A percentile compares a stretch with the other conserved stretches of the same genome.
These are phyloP conservation scores for Bruguiera sexangula DNA, from an alignment of 345 rosid species.

Conservation along the genomic window DNA sequence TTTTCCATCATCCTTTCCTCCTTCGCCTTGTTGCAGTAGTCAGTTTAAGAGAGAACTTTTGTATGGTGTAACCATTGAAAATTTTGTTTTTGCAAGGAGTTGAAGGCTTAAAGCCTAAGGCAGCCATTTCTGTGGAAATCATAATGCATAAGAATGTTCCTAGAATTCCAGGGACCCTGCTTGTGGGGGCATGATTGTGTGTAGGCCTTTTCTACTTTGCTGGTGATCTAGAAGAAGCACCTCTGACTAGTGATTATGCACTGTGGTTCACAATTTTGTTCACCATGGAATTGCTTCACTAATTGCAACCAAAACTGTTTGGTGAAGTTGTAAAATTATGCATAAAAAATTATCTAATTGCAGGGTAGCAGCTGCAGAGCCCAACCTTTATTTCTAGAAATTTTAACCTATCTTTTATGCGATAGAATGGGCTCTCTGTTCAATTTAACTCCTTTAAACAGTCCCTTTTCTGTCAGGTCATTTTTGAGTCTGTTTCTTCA, in stretches of 20 bases:
- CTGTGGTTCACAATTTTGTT: not conserved
- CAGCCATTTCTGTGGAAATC: not conserved
- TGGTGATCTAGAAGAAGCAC: not conserved
- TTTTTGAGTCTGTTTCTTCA: not conserved
- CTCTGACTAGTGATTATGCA: not conserved
- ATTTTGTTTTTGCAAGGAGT: not conserved
- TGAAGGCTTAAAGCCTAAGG: not conserved
- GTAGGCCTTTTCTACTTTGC: not conserved
- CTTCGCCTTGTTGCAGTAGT: not conserved
- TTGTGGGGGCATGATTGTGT: not conserved
- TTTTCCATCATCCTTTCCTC: not conserved
- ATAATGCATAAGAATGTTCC: not conserved
- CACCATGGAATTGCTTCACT: not conserved
- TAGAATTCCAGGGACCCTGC: not conserved
- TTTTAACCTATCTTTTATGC: not conserved
- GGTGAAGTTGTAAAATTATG: no score
- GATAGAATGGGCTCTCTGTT: not conserved
- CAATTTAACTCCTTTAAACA: not conserved
- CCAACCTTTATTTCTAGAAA: not conserved
- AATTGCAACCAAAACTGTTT: no score
- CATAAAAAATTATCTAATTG: not conserved
- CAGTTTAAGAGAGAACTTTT: no score
- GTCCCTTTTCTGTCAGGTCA: not conserved
- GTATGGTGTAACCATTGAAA: no score
- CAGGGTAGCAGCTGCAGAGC: not conserved